Base-by-base conservation (phyloP, 2,329 filamentous ascomycete species). In the Hyphodiscus sp. region DNA sequence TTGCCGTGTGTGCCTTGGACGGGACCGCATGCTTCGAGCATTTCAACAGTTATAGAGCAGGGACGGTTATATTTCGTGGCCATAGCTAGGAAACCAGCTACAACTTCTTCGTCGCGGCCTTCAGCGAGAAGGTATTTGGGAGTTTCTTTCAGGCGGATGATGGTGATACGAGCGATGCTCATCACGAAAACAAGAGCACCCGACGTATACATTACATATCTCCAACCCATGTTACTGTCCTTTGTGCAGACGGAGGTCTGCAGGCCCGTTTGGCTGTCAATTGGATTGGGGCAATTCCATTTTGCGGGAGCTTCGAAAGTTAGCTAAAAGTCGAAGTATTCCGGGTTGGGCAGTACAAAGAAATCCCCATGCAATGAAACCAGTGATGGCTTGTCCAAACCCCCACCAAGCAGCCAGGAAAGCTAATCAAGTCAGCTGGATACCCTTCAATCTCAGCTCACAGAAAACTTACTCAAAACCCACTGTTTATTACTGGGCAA, bases 331-430 rank as follows among this genome's bases (percentile, higher is more conserved):
- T 26, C 18, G 15, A 11, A 29, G 6, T 43, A n/a, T 26, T 7
- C 18, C 11, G 29, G 38, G 41, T 41, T 30, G 11, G 44, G 18
- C 23, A 49, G 55, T 51, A 62, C 60, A 57, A 47, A 65, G 47
- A 18, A 61, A 65, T 29, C 53, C 61, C 63, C 62, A 65, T 7
- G 65, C 63, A 50, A 65, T 43, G 26, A 67, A 63, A n/a, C 63
- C 64, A 19, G 63, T 58, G 49, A 68, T 53, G 20, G 61, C 57
- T 51, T 65, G 58, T 16, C 65, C 64, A 7, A 67, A 55, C 58
- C 74, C 76, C 76, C 76, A 79, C 76, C 76, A 79, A 20, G 73
- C 74, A 1, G 83, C 81, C 67, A 86, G 74, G n/a, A 82, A 71
- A 0, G 81, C 59, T 63, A 52, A 7, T 41, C 1, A 26, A 44